Evolutionary conservation across 73 alveolate genomes (phyloP).

Genomic region (Paramecium sexaurelia): DNA sequence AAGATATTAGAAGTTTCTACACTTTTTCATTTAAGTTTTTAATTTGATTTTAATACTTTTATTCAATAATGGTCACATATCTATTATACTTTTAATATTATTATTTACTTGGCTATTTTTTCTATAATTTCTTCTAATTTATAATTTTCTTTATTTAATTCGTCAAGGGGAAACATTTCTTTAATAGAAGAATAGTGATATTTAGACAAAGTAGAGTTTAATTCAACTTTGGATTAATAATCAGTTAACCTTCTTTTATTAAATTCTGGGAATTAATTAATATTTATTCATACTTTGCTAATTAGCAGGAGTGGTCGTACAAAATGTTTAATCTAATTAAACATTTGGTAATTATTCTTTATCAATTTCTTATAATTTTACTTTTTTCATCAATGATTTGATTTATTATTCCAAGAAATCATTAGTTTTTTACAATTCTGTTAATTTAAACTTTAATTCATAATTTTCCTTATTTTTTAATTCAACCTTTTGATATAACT

Average conservation of each 20-base stretch:
- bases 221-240: background rate
- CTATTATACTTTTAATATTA: background rate
- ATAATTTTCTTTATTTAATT: background rate
- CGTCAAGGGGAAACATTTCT: background rate
- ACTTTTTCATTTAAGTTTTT: slow-evolving; percentile 22
- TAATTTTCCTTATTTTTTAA: slow-evolving; percentile 1
- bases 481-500: slow-evolving; percentile 41
- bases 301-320: slow-evolving; percentile 31
- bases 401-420: slow-evolving; percentile 3
- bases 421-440: background rate
- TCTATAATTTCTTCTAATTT: background rate
- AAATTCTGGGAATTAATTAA: background rate
- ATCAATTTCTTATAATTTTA: background rate
- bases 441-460: background rate
- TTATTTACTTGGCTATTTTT: background rate
- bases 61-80: slow-evolving; percentile 43
- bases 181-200: background rate
- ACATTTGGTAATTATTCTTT: background rate
- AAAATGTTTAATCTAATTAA: slow-evolving; percentile 14
- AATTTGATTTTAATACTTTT: background rate
- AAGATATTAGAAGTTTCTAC: background rate
- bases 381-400: slow-evolving; percentile 35
- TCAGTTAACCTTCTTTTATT: background rate
- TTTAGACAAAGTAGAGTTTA: background rate
- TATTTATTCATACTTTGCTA: background rate